Evolutionary conservation across 2,329 filamentous ascomycete genomes (phyloP), one percentile per base, ranked within the genome.

Genomic region (Knoxdaviesia proteae): DNA sequence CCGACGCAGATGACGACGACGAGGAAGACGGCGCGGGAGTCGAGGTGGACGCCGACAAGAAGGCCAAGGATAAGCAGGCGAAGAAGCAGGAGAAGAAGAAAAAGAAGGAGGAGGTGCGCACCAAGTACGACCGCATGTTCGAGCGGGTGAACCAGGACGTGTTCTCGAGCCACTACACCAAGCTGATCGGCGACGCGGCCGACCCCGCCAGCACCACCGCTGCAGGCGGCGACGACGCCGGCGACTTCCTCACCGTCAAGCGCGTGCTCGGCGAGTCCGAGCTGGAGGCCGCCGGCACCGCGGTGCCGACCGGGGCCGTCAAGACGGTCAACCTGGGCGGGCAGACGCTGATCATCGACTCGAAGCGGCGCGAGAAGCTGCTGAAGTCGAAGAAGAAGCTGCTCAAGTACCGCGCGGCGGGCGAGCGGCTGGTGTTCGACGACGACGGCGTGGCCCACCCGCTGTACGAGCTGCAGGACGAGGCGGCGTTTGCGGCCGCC

Each of bases 61-160:
- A 47, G 40, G 37, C 57, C 36, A 52, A 56, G 34, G 68, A 69
- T 52, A 63, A 62, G 45, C 20, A 20, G 20, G 20, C 20, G 20
- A 20, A 20, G 20, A 20, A 20, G 20, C 2, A 20, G 20, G 38
- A 46, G 34, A 63, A 65, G 49, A 61, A 65, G 47, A 75, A 72
- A 56, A 75, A 77, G 60, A 78, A 82, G 61, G 65, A 69, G 7
- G 72, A 77, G 51, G 83, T 94, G 11, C 74, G 86, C 47, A 98
- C 92, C 33, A 96, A 94, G 59, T 92, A 93, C 57, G 86, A 98
- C 59, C 80, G 84, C 51, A 96, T 98, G 90, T 94, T 96, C 59
- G 88, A 94, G 64, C 72, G 90, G 47, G 82, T 80, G 51, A 98
- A 98, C 60, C 88, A 96, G 60, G 87, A 94, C 55, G 82, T 98